Conservation (phyloP, 1,139 yeast genomes). For the Kodamaea alishanica region DNA sequence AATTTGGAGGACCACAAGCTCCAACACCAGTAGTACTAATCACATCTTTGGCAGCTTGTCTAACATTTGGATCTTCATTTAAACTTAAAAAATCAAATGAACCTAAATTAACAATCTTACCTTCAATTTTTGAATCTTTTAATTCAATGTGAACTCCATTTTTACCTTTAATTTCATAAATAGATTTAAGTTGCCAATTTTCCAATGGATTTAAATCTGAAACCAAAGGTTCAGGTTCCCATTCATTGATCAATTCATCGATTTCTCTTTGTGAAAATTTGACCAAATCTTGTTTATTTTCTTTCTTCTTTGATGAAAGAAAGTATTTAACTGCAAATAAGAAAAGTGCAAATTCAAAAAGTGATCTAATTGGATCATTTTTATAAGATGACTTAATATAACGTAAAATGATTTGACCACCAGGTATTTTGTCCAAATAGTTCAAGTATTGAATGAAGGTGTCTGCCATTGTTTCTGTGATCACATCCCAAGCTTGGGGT, state of each 20-base stretch:
- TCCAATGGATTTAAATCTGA: constrained; percentile 51
- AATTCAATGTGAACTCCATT: constrained; percentile 48
- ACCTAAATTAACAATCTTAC: constrained; percentile 57
- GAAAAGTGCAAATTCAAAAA: constrained; percentile 73
- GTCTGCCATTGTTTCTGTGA: constrained; percentile 33
- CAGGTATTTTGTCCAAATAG: constrained; percentile 56
- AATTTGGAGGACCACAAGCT: constrained; percentile 98
- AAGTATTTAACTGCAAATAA: constrained; percentile 87
- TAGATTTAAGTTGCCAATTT: constrained; percentile 55
- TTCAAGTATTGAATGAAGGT: constrained; percentile 37
- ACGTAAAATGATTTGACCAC: constrained; percentile 70
- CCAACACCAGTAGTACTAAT: constrained; percentile 86
- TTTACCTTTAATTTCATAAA: constrained; percentile 61
- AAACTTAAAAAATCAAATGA: constrained; percentile 62
- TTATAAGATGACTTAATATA: constrained; percentile 88
- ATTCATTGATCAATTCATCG: constrained; percentile 80
- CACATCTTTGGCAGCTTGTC: constrained; percentile 53
- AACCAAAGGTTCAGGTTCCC: constrained; percentile 87
- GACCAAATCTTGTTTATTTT: constrained; percentile 69
- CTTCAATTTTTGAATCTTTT: constrained; percentile 18
- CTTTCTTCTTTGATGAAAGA: constrained; percentile 75
- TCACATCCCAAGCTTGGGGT: constrained; percentile 41
- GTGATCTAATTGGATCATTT: constrained; percentile 88
- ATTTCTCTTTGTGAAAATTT: constrained; percentile 63
- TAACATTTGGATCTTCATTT: constrained; percentile 45